A percentile compares a stretch with the other conserved stretches of the same genome.
Conservation (phyloP, 202 grass and related monocot genomes). For the Bolboschoenoplectus hybrid region DNA sequence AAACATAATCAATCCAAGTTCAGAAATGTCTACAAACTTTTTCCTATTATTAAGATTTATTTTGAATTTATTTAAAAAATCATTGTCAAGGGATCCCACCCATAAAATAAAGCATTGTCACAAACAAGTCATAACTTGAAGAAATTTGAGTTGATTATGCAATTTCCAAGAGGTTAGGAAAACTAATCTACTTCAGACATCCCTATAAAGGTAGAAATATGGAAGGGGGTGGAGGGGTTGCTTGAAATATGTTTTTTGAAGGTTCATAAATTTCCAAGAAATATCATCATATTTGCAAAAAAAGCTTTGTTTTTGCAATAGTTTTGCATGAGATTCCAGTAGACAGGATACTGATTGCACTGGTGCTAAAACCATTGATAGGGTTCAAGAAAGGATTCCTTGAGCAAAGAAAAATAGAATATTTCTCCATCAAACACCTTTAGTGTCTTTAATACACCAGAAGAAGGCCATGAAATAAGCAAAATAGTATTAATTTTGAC, state of each 20-base stretch:
- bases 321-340: background rate
- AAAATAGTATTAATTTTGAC: background rate
- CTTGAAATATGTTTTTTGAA: background rate
- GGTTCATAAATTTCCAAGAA: background rate
- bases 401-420: background rate
- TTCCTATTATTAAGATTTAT: too few species aligned
- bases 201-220: background rate
- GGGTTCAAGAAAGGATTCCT: background rate
- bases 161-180: background rate
- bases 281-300: background rate
- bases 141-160: background rate
- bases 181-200: background rate
- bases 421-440: background rate
- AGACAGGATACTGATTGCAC: background rate
- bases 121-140: background rate
- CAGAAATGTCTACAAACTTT: too few species aligned
- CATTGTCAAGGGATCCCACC: too few species aligned
- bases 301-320: background rate
- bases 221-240: too few species aligned
- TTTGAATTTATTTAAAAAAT: too few species aligned
- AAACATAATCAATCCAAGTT: too few species aligned
- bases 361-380: slow-evolving; percentile 7
- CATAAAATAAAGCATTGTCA: background rate
- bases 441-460: background rate
- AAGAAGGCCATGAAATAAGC: background rate